These are phyloP conservation scores for Epichloe glyceriae DNA, from an alignment of 2,329 filamentous ascomycete genomes.

Conservation along the genomic window DNA sequence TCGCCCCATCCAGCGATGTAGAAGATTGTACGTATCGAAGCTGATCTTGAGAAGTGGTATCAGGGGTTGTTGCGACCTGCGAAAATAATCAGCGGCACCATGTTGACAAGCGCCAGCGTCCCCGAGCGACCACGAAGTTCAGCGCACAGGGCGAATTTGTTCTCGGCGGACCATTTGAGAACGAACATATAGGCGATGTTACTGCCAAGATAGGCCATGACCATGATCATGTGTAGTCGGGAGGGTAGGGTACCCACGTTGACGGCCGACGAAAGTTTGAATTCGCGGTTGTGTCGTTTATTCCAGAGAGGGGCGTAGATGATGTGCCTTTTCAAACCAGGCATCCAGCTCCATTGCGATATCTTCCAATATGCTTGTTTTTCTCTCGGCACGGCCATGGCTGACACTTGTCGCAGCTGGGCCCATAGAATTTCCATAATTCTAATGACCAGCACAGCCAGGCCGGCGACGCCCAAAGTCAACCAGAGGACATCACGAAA, in stretches of 20 bases:
- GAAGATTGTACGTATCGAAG: conserved; percentile 87
- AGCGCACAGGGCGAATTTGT: conserved; percentile 55
- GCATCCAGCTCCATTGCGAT: conserved; percentile 47
- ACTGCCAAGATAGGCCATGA: conserved; percentile 43
- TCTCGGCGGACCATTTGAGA: conserved; percentile 44
- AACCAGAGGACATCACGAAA: conserved; percentile 48
- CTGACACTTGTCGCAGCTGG: conserved; percentile 44
- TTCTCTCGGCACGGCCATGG: conserved; percentile 39
- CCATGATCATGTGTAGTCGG: conserved; percentile 45
- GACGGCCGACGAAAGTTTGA: conserved; percentile 45
- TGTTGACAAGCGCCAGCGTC: conserved; percentile 72
- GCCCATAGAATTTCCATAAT: conserved; percentile 40
- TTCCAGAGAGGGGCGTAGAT: conserved; percentile 47
- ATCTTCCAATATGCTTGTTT: conserved; percentile 47
- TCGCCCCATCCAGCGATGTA: conserved; percentile 62
- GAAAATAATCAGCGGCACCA: conserved; percentile 81
- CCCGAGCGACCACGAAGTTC: conserved; percentile 79
- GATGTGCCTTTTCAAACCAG: conserved; percentile 47
- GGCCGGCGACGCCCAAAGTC: conserved; percentile 42
- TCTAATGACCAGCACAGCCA: conserved; percentile 40
- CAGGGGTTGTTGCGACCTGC: conserved; percentile 84
- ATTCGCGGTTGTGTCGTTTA: conserved; percentile 56
- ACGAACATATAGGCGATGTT: conserved; percentile 51
- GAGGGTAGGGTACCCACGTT: conserved; percentile 53
- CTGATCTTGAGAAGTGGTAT: conserved; percentile 72